phyloP scores from a whole-genome alignment of 768 basidiomycete species.

The Cytidiella melzeri region DNA sequence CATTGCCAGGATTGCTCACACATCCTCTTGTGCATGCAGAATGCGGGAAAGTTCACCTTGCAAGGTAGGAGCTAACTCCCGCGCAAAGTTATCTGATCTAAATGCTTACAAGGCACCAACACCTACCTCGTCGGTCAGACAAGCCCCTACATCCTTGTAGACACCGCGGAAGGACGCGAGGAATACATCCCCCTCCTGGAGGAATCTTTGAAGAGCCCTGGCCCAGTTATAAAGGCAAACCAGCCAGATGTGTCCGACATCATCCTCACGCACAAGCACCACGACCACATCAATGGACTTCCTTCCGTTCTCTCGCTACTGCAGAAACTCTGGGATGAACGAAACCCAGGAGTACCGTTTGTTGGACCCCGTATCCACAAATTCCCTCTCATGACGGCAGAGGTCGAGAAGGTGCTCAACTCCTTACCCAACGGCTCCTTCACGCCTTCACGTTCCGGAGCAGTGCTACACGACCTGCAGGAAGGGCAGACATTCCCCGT shows the following conservation, averaged over 20 bases:
- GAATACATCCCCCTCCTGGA: slow-evolving; percentile 65
- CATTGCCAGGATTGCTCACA: too few species aligned
- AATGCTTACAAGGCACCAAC: slow-evolving; percentile 62
- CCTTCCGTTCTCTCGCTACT: slow-evolving; percentile 64
- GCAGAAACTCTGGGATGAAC: slow-evolving; percentile 51
- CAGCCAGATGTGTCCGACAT: slow-evolving; percentile 77
- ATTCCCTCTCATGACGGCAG: slow-evolving; percentile 37
- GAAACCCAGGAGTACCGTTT: slow-evolving; percentile 41
- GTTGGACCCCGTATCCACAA: slow-evolving; percentile 73
- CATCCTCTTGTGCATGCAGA: slow-evolving; percentile 43
- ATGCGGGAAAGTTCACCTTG: slow-evolving; percentile 83
- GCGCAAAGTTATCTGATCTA: not conserved
- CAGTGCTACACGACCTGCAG: slow-evolving; percentile 49
- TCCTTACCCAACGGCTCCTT: slow-evolving; percentile 40
- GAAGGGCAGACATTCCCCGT: slow-evolving; percentile 48
- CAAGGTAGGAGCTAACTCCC: slow-evolving; percentile 47
- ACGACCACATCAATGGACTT: slow-evolving; percentile 80
- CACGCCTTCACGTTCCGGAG: slow-evolving; percentile 36
- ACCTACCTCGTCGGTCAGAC: slow-evolving; percentile 75
- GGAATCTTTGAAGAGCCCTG: slow-evolving; percentile 43
- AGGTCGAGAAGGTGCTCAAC: slow-evolving; percentile 35
- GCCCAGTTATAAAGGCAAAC: slow-evolving; percentile 27
- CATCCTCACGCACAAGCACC: slow-evolving; percentile 87
- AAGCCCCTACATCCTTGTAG: slow-evolving; percentile 73
- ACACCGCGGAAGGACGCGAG: slow-evolving; percentile 72